Evolutionary conservation across 139 green algal species (phyloP).

Genomic region (Diplosphaera chodatii): DNA sequence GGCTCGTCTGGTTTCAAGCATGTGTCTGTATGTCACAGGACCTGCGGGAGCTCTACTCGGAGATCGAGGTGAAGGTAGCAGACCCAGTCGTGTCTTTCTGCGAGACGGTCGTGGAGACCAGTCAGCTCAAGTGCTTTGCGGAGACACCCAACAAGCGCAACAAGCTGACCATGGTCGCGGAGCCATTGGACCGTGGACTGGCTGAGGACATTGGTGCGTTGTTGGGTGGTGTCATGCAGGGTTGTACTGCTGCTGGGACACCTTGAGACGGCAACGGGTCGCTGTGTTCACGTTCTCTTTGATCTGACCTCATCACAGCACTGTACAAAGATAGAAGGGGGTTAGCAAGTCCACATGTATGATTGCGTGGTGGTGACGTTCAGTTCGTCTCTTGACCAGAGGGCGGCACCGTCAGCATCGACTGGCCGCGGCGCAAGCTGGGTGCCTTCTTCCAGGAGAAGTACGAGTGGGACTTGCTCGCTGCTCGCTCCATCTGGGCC

Average conservation of each 20-base stretch:
- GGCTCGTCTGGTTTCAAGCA: too few species aligned
- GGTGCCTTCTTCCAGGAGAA: conserved; percentile 74
- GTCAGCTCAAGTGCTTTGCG: conserved; percentile 92
- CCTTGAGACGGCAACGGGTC: too few species aligned
- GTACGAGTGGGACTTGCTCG: conserved; percentile 96
- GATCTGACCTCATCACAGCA: too few species aligned
- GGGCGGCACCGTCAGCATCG: conserved; percentile 51
- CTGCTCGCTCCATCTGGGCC: conserved; percentile 89
- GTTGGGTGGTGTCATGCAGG: too few species aligned
- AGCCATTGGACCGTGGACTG: conserved; percentile 83
- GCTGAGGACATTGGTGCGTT: neutral
- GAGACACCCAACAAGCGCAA: conserved; percentile 93
- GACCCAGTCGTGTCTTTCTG: conserved; percentile 89
- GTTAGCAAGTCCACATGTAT: too few species aligned
- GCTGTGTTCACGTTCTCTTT: too few species aligned
- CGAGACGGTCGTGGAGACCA: conserved; percentile 96
- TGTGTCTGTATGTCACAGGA: too few species aligned
- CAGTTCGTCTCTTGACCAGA: conserved; percentile 36
- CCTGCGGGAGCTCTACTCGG: conserved; percentile 78
- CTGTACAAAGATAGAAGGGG: too few species aligned
- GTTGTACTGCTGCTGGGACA: too few species aligned
- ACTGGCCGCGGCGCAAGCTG: conserved; percentile 64
- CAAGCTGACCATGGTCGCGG: conserved; percentile 93
- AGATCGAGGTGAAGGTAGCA: conserved; percentile 95
- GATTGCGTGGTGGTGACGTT: too few species aligned